These are phyloP conservation scores for Ophiostoma montium DNA, from an alignment of 2,329 filamentous ascomycete genomes.

Conservation along the genomic window DNA sequence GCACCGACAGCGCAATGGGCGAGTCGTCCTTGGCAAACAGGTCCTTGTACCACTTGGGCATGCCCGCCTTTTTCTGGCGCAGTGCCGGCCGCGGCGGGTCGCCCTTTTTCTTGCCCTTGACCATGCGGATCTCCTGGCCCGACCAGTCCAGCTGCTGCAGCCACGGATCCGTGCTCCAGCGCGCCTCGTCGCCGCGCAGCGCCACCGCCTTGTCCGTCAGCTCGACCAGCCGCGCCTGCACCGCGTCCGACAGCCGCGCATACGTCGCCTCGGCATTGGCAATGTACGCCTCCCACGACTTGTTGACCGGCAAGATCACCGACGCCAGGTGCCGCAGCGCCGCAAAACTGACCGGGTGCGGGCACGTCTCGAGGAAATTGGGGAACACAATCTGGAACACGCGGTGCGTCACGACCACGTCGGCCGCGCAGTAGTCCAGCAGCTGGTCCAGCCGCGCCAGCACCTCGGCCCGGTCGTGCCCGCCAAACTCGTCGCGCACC, in stretches of 20 bases:
- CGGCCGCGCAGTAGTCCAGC: conserved; percentile 85
- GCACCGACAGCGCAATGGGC: conserved; percentile 65
- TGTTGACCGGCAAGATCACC: conserved; percentile 80
- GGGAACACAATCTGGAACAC: conserved; percentile 93
- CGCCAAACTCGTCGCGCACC: conserved; percentile 72
- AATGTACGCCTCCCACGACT: conserved; percentile 77
- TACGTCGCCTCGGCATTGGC: conserved; percentile 76
- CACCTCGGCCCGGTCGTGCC: conserved; percentile 59
- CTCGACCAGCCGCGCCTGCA: conserved; percentile 58
- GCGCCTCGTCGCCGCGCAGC: conserved; percentile 52
- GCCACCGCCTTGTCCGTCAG: conserved; percentile 66
- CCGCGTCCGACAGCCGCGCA: conserved; percentile 57
- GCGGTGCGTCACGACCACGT: conserved; percentile 82
- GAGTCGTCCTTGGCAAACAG: conserved; percentile 57
- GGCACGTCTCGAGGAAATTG: conserved; percentile 76
- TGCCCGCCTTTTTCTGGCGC: conserved; percentile 84
- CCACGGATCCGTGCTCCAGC: conserved; percentile 77
- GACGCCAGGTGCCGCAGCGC: conserved; percentile 85
- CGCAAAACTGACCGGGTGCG: conserved; percentile 93
- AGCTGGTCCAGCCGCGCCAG: conserved; percentile 62
- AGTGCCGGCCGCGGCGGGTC: conserved; percentile 65
- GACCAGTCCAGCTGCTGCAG: conserved; percentile 89
- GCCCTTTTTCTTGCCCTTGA: conserved; percentile 76
- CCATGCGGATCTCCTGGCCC: conserved; percentile 80
- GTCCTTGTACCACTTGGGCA: conserved; percentile 93